Conservation (phyloP, 805 yeast genomes). For the Wickerhamomyces silvicola region DNA sequence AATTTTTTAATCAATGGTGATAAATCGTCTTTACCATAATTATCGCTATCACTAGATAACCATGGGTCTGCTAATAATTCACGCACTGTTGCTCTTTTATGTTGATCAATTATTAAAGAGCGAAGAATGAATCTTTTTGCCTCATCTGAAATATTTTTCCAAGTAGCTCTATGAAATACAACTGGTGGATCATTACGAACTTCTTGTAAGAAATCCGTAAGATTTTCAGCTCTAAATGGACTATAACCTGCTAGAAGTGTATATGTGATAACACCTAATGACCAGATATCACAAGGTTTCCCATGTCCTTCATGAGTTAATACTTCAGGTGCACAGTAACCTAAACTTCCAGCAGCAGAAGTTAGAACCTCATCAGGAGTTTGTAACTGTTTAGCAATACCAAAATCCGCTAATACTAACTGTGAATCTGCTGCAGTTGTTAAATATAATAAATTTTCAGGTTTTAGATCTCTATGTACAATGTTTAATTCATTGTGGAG, state of each 20-base stretch:
- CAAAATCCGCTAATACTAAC: conserved; percentile 90
- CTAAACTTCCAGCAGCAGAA: conserved; percentile 85
- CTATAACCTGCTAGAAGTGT: conserved; percentile 88
- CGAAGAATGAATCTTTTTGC: conserved; percentile 74
- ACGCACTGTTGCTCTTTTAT: conserved; percentile 59
- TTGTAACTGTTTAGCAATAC: conserved; percentile 77
- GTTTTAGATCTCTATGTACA: conserved; percentile 92
- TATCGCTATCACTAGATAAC: conserved; percentile 49
- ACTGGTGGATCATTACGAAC: conserved; percentile 62
- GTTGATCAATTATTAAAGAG: conserved; percentile 65
- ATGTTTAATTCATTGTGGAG: conserved; percentile 63
- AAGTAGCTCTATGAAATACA: conserved; percentile 85
- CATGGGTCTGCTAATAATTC: conserved; percentile 68
- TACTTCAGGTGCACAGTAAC: conserved; percentile 97
- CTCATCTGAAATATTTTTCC: conserved; percentile 73
- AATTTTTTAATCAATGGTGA: conserved; percentile 76
- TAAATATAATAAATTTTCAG: conserved; percentile 82
- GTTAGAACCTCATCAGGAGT: conserved; percentile 54
- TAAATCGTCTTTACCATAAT: conserved; percentile 51
- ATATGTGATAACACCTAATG: conserved; percentile 87
- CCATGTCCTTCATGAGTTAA: conserved; percentile 81
- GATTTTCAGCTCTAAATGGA: conserved; percentile 83
- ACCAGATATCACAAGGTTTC: conserved; percentile 95
- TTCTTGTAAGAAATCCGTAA: conserved; percentile 74
- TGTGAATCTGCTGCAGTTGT: conserved; percentile 52